These are phyloP conservation scores for Halophytophthora polymorphica DNA, from an alignment of 352 stramenopile genomes.

Conservation along the genomic window DNA sequence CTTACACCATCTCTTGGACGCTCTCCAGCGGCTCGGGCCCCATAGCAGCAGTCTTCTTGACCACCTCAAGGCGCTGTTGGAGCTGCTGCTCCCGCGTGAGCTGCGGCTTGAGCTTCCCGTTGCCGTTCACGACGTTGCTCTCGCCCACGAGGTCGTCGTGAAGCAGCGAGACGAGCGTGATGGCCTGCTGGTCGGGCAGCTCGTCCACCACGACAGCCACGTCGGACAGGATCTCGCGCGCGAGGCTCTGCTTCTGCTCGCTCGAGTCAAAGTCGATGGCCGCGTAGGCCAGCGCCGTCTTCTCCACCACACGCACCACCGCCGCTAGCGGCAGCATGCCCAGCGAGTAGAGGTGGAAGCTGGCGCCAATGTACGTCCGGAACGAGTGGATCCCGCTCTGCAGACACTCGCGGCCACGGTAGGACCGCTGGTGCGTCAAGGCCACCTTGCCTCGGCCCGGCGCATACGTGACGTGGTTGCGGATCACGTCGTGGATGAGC, in stretches of 20 bases:
- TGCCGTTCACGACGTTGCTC: slow-evolving; percentile 16
- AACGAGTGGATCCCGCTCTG: slow-evolving; percentile 67
- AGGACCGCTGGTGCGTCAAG: slow-evolving; percentile 39
- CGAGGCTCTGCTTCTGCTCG: slow-evolving; percentile 48
- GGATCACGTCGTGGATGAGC: slow-evolving; percentile 82
- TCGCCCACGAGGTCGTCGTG: slow-evolving; percentile 43
- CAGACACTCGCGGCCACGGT: slow-evolving; percentile 63
- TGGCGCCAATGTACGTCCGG: slow-evolving; percentile 77
- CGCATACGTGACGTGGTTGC: slow-evolving; percentile 45
- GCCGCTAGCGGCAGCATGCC: slow-evolving; percentile 48
- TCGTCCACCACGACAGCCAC: slow-evolving; percentile 51
- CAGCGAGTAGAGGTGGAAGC: slow-evolving; percentile 46
- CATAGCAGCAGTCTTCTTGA: slow-evolving; percentile 22
- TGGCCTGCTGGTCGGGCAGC: slow-evolving; percentile 51
- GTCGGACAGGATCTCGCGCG: slow-evolving; percentile 60
- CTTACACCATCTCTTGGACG: slow-evolving; percentile 26
- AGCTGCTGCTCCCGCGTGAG: slow-evolving; percentile 14
- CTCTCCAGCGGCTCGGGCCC: slow-evolving; percentile 1
- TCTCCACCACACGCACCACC: slow-evolving; percentile 59
- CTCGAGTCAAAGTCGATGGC: slow-evolving; percentile 64
- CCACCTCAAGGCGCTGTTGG: slow-evolving; percentile 24
- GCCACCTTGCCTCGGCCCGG: too few relatives aligned
- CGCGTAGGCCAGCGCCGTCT: slow-evolving; percentile 50
- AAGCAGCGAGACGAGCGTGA: slow-evolving; percentile 44
- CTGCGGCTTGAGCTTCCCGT: slow-evolving; percentile 1